Base-by-base conservation (phyloP, 306 rosid species). In the Calophaca sinica region DNA sequence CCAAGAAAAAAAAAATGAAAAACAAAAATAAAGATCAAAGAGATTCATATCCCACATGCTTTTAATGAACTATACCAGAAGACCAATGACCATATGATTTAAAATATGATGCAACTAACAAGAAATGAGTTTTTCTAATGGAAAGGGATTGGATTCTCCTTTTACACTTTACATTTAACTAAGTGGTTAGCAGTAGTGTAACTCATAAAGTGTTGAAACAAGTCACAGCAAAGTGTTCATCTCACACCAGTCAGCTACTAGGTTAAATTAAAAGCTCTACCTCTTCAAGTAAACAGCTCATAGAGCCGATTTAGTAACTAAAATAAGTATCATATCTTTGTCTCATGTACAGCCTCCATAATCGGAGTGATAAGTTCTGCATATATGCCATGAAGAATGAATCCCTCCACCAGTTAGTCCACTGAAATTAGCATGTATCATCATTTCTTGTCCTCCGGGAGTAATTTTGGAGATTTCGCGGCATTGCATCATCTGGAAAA, bases 401-500 rank as follows among this genome's bases (percentile, higher is more conserved):
- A n/a, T n/a, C n/a, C n/a, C n/a, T n/a, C n/a, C n/a, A n/a, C 26
- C 26, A 20, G 1, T 20, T 20, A 59, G 53, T 36, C 62, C 60
- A 53, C 66, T 31, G 62, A 57, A 28, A 63, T 59, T 80, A 36
- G 60, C 58, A 36, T 33, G 61, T 12, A 68, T 45, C 68, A 49
- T 49, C 83, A 45, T 49, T 57, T 68, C 75, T 6, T 68, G 83
- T 63, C 73, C 75, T 13, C 71, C 41, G 4, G 50, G 26, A 67
- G 69, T 28, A 51, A 36, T 51, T 75, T 55, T 73, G 13, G 77
- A 11, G 46, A 67, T 50, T 31, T 13, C 35, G 33, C 57, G 9
- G 51, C 5, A 54, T 4, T 20, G 60, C 39, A 38, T 72, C 80
- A 67, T 75, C 82, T 59, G 69, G 32, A 80, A 67, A 75, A 72